Evolutionary conservation across 139 green algal genomes (phyloP).

Genomic region (Picochlorum costavermella): DNA sequence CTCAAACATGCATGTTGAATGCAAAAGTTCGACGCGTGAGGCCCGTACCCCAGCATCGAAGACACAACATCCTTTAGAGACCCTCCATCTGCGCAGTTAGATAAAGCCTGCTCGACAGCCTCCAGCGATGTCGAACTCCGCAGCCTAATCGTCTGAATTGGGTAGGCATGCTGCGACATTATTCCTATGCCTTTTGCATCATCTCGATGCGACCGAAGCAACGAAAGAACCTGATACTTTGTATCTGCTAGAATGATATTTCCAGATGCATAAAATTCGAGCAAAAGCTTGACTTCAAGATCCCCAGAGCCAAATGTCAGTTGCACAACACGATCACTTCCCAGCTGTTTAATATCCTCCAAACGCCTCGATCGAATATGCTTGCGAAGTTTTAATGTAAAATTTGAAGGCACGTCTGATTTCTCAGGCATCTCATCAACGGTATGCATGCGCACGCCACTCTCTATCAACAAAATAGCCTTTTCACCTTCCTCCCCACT

Average conservation of each 20-base stretch:
- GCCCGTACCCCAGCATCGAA: conserved; percentile 62
- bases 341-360: conserved; percentile 82
- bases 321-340: conserved; percentile 88
- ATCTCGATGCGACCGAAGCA: conserved; percentile 87
- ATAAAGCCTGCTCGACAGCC: too few species aligned
- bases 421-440: conserved; percentile 63
- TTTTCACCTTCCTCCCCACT: conserved; percentile 91
- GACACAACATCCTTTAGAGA: conserved; percentile 22
- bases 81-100: background rate
- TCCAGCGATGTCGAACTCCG: conserved; percentile 17
- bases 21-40: conserved; percentile 72
- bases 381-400: conserved; percentile 94
- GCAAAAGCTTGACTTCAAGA: conserved; percentile 74
- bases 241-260: conserved; percentile 91
- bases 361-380: conserved; percentile 83
- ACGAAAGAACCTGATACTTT: conserved; percentile 81
- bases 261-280: conserved; percentile 94
- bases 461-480: conserved; percentile 84
- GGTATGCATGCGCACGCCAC: conserved; percentile 80
- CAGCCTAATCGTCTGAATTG: conserved; percentile 48
- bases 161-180: conserved; percentile 64
- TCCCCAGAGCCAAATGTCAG: conserved; percentile 86
- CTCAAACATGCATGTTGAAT: conserved; percentile 54
- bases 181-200: conserved; percentile 75
- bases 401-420: conserved; percentile 74